These are phyloP conservation scores for Myrica gale DNA, from an alignment of 306 rosid species.

Conservation along the genomic window DNA sequence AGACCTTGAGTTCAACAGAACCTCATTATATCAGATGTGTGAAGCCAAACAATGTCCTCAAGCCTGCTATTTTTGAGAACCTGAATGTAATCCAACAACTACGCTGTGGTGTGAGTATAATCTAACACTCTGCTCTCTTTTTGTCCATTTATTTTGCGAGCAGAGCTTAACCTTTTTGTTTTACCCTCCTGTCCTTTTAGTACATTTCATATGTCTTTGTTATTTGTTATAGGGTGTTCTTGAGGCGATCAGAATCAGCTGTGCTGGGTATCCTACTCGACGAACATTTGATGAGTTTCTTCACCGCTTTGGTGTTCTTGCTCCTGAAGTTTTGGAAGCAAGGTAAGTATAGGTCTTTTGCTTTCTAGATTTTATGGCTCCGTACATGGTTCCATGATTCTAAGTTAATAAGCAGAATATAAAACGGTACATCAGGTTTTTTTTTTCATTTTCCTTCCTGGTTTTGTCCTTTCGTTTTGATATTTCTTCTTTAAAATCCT, in stretches of 20 bases:
- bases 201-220: constrained; percentile 27
- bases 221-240: constrained; percentile 84
- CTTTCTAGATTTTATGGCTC: not conserved
- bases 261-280: constrained; percentile 99
- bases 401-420: not conserved
- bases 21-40: constrained; percentile 99
- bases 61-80: constrained; percentile 94
- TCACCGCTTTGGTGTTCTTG: constrained; percentile 94
- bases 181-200: constrained; percentile 10
- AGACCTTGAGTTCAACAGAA: constrained; percentile 90
- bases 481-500: constrained; percentile 1
- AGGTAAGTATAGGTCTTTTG: constrained; percentile 57
- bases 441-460: not conserved
- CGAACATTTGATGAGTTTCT: constrained; percentile 96
- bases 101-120: constrained; percentile 97
- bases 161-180: constrained; percentile 14
- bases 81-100: constrained; percentile 87
- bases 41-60: constrained; percentile 95
- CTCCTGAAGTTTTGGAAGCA: constrained; percentile 95
- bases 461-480: not conserved
- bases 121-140: constrained; percentile 20
- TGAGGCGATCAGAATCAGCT: constrained; percentile 99
- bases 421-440: not conserved
- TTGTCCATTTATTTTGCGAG: not conserved
- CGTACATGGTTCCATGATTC: not conserved